These are phyloP conservation scores for Aspergillus sp. DNA, from an alignment of 2,329 filamentous ascomycete species.

Conservation along the genomic window DNA sequence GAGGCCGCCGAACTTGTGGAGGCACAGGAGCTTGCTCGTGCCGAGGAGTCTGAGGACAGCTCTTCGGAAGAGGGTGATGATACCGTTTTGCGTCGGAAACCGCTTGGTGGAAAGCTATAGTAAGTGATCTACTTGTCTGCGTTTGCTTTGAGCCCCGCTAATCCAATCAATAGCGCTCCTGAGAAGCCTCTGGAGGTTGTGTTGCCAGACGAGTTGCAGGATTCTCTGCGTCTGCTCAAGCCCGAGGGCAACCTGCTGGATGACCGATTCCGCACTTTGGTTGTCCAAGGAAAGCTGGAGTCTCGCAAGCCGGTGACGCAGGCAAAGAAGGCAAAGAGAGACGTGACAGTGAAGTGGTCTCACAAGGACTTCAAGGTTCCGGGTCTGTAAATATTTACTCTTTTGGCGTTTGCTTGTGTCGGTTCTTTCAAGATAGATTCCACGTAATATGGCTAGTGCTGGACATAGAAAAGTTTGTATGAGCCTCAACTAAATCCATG, in stretches of 20 bases:
- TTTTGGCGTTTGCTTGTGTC: slow-evolving; percentile 22
- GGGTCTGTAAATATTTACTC: slow-evolving; percentile 28
- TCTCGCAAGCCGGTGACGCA: slow-evolving; percentile 75
- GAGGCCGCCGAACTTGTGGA: slow-evolving; percentile 59
- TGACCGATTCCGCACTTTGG: slow-evolving; percentile 85
- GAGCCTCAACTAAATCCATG: neutral
- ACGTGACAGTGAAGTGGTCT: slow-evolving; percentile 91
- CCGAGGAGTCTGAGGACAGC: slow-evolving; percentile 38
- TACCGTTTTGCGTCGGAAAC: slow-evolving; percentile 66
- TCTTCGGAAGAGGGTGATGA: slow-evolving; percentile 60
- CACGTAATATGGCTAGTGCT: slow-evolving; percentile 10
- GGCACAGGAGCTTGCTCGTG: slow-evolving; percentile 53
- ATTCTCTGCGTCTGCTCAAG: slow-evolving; percentile 78
- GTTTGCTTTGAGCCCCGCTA: slow-evolving; percentile 18
- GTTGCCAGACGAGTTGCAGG: slow-evolving; percentile 77
- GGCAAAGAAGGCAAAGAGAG: slow-evolving; percentile 77
- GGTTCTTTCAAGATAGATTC: slow-evolving; percentile 18
- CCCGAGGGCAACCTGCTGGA: slow-evolving; percentile 95
- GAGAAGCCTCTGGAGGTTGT: slow-evolving; percentile 80
- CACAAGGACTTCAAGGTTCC: slow-evolving; percentile 86
- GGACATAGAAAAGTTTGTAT: slow-evolving; percentile 10
- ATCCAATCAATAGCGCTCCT: slow-evolving; percentile 49
- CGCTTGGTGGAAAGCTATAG: slow-evolving; percentile 66
- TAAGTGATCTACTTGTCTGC: slow-evolving; percentile 35
- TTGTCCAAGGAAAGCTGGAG: slow-evolving; percentile 89